Conservation (phyloP, 164 flowering plant genomes). For the Macadamia integrifolia region DNA sequence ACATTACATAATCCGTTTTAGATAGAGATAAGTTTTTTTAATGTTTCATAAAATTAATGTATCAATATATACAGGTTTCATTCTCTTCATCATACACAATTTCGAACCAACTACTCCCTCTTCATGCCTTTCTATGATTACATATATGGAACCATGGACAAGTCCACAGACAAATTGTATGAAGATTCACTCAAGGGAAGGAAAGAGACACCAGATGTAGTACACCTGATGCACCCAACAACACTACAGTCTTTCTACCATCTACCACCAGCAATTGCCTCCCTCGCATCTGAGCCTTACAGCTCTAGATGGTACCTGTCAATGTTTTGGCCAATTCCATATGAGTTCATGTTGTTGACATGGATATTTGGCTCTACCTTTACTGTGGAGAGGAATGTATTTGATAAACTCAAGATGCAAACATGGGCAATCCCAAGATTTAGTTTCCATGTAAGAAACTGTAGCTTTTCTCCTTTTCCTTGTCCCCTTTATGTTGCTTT, state of each 20-base stretch:
- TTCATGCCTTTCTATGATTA: slow-evolving; percentile 57
- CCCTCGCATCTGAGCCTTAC: slow-evolving; percentile 54
- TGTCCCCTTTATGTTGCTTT: background rate
- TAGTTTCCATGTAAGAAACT: slow-evolving; percentile 42
- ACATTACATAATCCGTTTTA: too few species aligned
- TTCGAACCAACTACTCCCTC: slow-evolving; percentile 44
- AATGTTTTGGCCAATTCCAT: slow-evolving; percentile 59
- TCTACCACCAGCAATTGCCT: slow-evolving; percentile 51
- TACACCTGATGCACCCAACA: slow-evolving; percentile 67
- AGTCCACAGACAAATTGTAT: slow-evolving; percentile 39
- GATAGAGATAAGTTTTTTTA: too few species aligned
- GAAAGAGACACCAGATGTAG: slow-evolving; percentile 46
- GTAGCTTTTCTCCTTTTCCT: background rate
- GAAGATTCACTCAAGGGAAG: slow-evolving; percentile 31
- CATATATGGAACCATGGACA: slow-evolving; percentile 54
- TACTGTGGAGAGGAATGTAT: slow-evolving; percentile 44
- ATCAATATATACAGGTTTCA: slow-evolving; percentile 42
- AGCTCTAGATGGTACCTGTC: slow-evolving; percentile 53
- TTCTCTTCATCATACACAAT: slow-evolving; percentile 51
- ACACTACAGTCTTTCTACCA: slow-evolving; percentile 66
- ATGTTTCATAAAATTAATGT: slow-evolving; percentile 20
- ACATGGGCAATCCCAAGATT: slow-evolving; percentile 67
- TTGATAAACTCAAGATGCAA: slow-evolving; percentile 48
- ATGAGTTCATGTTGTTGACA: slow-evolving; percentile 32
- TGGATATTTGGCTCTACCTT: slow-evolving; percentile 43